Percentiles rank a stretch among this genome's conserved stretches.
phyloP scores from a whole-genome alignment of 257 asterid species.

The Nicotiana attenuata region DNA sequence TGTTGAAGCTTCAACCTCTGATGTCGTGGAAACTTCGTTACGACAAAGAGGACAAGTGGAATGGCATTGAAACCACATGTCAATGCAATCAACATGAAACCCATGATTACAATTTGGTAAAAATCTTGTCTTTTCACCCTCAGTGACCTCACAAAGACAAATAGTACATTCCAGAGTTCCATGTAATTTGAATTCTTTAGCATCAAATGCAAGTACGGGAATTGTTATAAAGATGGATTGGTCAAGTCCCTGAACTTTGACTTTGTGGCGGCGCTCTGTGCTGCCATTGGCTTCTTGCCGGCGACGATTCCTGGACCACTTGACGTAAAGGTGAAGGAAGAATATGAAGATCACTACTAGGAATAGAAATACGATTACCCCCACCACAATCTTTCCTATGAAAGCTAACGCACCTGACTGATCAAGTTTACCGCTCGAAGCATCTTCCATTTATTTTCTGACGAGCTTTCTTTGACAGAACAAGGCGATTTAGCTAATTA shows the following conservation, averaged over 20 bases:
- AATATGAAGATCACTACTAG: conserved; percentile 57
- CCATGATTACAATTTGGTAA: conserved; percentile 15
- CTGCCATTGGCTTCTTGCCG: conserved; percentile 39
- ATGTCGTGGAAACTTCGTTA: not conserved
- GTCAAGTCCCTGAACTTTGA: conserved; percentile 1
- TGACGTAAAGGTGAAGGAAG: conserved; percentile 65
- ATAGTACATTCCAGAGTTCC: conserved; percentile 8
- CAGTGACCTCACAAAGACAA: conserved; percentile 9
- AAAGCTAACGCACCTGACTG: conserved; percentile 49
- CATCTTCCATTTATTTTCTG: conserved; percentile 48
- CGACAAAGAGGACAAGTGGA: conserved; percentile 16
- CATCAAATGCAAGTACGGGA: conserved; percentile 2
- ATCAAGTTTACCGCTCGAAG: conserved; percentile 19
- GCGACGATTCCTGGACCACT: conserved; percentile 66
- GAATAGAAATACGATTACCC: conserved; percentile 46
- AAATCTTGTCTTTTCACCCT: conserved; percentile 6
- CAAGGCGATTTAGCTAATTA: too few species aligned
- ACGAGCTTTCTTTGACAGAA: not conserved
- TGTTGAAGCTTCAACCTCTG: not conserved
- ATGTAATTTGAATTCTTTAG: conserved; percentile 2
- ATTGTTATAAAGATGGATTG: conserved; percentile 2
- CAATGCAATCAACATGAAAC: conserved; percentile 14
- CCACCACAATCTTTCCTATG: conserved; percentile 69
- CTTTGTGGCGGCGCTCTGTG: conserved; percentile 32
- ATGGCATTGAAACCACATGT: conserved; percentile 13